Percentiles rank a stretch among this genome's conserved stretches.
These are phyloP conservation scores for Harringtonia lauricola DNA, from an alignment of 2,329 filamentous ascomycete genomes.

Conservation along the genomic window DNA sequence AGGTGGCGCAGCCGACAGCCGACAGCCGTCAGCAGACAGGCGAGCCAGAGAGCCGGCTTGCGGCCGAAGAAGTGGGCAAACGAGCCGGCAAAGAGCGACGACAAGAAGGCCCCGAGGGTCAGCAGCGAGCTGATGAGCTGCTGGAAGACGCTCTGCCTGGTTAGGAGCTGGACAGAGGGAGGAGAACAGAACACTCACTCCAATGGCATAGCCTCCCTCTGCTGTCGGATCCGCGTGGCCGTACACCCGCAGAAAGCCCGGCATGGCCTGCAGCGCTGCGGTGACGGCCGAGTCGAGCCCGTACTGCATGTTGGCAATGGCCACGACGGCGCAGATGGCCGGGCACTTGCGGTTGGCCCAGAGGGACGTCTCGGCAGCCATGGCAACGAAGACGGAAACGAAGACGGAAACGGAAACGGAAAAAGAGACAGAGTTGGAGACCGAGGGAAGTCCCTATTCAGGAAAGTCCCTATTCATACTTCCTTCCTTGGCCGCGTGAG, in stretches of 20 bases:
- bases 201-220: slow-evolving; percentile 27
- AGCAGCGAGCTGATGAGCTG: slow-evolving; percentile 40
- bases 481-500: too few species aligned
- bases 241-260: slow-evolving; percentile 38
- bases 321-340: slow-evolving; percentile 31
- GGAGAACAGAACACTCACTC: slow-evolving; percentile 14
- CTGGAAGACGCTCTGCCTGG: slow-evolving; percentile 32
- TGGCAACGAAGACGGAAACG: background rate
- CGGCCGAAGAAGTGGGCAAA: slow-evolving; percentile 37
- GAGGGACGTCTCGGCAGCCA: slow-evolving; percentile 9
- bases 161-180: background rate
- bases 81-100: slow-evolving; percentile 32
- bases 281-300: slow-evolving; percentile 36
- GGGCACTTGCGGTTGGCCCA: slow-evolving; percentile 27
- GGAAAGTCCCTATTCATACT: too few species aligned
- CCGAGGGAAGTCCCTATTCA: too few species aligned
- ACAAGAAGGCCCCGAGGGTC: slow-evolving; percentile 37
- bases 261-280: slow-evolving; percentile 36
- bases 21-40: slow-evolving; percentile 30
- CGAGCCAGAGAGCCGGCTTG: slow-evolving; percentile 32
- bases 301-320: slow-evolving; percentile 40
- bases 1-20: slow-evolving; percentile 33
- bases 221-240: slow-evolving; percentile 30
- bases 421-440: background rate
- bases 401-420: background rate